phyloP scores from a whole-genome alignment of 2,329 filamentous ascomycete genomes.

The Phoma sp. region DNA sequence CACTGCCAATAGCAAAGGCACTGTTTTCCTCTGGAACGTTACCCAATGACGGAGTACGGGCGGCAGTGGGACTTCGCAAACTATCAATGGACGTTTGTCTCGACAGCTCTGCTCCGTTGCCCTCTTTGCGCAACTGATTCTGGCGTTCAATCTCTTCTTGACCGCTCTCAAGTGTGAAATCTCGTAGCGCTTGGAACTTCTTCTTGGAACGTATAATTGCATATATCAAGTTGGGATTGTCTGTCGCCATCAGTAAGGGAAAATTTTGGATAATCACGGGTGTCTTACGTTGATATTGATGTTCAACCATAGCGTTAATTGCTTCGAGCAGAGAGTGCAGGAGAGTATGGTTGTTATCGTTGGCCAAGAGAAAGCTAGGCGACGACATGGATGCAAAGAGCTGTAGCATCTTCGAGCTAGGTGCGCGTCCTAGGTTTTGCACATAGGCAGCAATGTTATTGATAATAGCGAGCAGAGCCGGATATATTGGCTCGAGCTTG shows the following conservation, averaged over 20 bases:
- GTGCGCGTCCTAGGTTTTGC: conserved; percentile 73
- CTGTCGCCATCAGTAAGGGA: conserved; percentile 48
- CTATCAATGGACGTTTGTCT: conserved; percentile 71
- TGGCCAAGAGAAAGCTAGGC: conserved; percentile 88
- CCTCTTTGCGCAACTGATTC: conserved; percentile 72
- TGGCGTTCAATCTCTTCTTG: conserved; percentile 88
- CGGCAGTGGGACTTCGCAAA: conserved; percentile 65
- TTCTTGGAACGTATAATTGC: conserved; percentile 79
- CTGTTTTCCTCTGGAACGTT: conserved; percentile 78
- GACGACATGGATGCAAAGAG: conserved; percentile 92
- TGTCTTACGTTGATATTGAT: conserved; percentile 75
- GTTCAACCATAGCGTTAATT: conserved; percentile 87
- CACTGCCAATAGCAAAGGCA: conserved; percentile 87
- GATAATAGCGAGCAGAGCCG: conserved; percentile 87
- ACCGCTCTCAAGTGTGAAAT: conserved; percentile 89
- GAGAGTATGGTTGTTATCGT: conserved; percentile 86
- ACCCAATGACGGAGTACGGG: conserved; percentile 63
- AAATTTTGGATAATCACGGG: conserved; percentile 1
- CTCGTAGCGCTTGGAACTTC: conserved; percentile 81
- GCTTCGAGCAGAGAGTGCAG: conserved; percentile 84
- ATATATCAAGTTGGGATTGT: conserved; percentile 82
- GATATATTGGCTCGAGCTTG: conserved; percentile 88
- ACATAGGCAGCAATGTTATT: conserved; percentile 91
- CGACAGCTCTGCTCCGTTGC: conserved; percentile 39
- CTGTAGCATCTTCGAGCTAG: conserved; percentile 83